Percentiles rank a stretch among this genome's conserved stretches.
Conservation (phyloP, 768 basidiomycete species). For the Fomitopsis serialis region DNA sequence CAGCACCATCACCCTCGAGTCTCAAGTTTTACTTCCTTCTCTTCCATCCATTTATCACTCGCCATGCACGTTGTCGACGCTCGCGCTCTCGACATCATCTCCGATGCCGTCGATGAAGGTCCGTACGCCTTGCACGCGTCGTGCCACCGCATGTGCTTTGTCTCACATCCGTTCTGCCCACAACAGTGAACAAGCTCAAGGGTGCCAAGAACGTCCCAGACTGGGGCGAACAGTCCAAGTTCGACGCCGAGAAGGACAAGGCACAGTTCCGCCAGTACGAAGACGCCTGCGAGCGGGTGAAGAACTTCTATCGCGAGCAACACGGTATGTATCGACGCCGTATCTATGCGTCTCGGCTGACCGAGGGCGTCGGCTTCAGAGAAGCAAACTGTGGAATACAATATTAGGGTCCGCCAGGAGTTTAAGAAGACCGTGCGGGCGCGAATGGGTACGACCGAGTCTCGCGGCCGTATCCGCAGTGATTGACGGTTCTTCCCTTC, state of each 20-base stretch:
- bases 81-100: conserved; percentile 33
- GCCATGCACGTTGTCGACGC: not conserved
- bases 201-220: conserved; percentile 30
- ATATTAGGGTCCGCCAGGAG: conserved; percentile 69
- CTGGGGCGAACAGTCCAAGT: conserved; percentile 51
- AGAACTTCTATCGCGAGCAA: conserved; percentile 72
- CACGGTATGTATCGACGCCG: conserved; percentile 42
- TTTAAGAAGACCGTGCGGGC: conserved; percentile 64
- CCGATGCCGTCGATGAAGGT: conserved; percentile 48
- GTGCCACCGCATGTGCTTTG: not conserved
- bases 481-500: not conserved
- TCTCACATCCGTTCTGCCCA: not conserved
- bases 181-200: conserved; percentile 63
- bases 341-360: not conserved
- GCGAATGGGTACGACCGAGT: conserved; percentile 51
- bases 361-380: conserved; percentile 33
- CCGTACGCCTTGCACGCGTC: conserved; percentile 9
- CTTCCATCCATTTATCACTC: not conserved
- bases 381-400: conserved; percentile 86
- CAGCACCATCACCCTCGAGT: not conserved
- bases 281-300: conserved; percentile 71
- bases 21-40: not conserved
- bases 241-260: conserved; percentile 64
- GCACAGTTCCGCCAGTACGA: conserved; percentile 67
- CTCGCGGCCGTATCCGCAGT: not conserved